Base-by-base conservation (phyloP, 177 flowering plant genomes). In the Vitis hybrid region DNA sequence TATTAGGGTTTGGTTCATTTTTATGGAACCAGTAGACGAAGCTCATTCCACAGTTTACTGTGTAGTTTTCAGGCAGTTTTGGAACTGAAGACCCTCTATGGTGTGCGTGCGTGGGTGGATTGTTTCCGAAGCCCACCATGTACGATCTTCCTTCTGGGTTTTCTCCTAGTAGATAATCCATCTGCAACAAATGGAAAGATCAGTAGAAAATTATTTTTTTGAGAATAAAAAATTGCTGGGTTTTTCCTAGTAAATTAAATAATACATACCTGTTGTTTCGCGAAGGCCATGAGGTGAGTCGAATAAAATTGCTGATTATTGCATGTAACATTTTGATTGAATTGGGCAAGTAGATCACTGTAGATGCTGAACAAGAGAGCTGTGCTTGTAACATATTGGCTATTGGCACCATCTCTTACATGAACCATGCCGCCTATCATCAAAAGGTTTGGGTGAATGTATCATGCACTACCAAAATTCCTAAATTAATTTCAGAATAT, bases 121-220 rank as follows among this genome's bases (percentile, higher is more conserved):
- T 87, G 3, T n/a, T 68, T 0, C 99, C 99, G 51, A 87, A 95
- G 1, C 97, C 99, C 2, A 91, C 99, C 98, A 95, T 95, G 86
- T 89, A 90, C 18, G 99, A 95, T 64, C 88, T 82, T 10, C 86
- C 78, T 66, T 48, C 10, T 1, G 99, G 98, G 74, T 93, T 95
- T 3, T 74, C 63, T 2, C 99, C 99, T 4, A 94, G 79, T 59
- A 92, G 22, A 71, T 94, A 94, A 67, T 94, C 97, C 80, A 92
- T 88, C 97, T 94, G 86, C 81, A 60, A 9, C 8, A 14, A 13
- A 31, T 14, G 16, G 4, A 13, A 62, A 10, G 61, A 58, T 2
- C 29, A 26, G 29, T 3, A 26, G 29, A 26, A 26, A 26, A 26
- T 26, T 26, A 26, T 26, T 3, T 26, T 20, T 26, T 26, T 26